Evolutionary conservation across 176 grass and related monocot genomes (phyloP).

Genomic region (Avena eriantha): DNA sequence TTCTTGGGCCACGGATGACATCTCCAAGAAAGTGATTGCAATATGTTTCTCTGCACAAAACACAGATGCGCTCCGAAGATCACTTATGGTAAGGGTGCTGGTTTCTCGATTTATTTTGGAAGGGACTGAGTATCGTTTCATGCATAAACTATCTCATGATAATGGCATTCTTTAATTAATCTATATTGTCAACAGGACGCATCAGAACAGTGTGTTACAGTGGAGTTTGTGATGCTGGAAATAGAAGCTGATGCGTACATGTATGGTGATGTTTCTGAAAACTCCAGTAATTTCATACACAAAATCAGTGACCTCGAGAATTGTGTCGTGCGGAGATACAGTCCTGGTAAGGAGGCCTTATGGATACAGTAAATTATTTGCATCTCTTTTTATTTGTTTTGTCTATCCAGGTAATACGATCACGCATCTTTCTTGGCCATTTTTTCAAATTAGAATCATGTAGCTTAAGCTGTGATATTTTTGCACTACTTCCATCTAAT

Average conservation of each 20-base stretch:
- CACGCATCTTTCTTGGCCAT: constrained; percentile 12
- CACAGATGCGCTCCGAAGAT: constrained; percentile 65
- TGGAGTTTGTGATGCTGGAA: constrained; percentile 86
- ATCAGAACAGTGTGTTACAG: constrained; percentile 79
- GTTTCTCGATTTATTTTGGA: constrained; percentile 2
- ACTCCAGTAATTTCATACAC: constrained; percentile 49
- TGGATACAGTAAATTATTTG: not conserved
- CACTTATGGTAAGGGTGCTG: constrained; percentile 66
- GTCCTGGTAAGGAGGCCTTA: constrained; percentile 60
- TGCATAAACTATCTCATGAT: not conserved
- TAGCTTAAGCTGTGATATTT: constrained; percentile 19
- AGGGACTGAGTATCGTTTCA: not conserved
- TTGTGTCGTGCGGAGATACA: constrained; percentile 73
- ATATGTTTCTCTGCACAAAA: constrained; percentile 69
- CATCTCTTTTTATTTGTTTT: not conserved
- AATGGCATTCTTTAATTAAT: not conserved
- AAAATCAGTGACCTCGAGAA: constrained; percentile 88
- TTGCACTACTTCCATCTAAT: not conserved
- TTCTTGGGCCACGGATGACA: constrained; percentile 76
- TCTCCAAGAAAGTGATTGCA: constrained; percentile 90
- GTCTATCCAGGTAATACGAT: constrained; percentile 18
- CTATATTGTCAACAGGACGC: constrained; percentile 64
- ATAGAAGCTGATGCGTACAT: constrained; percentile 49
- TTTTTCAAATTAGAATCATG: not conserved
- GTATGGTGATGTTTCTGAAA: constrained; percentile 42